Conservation (phyloP, 208 protist species). For the Crithidia brevicula region DNA sequence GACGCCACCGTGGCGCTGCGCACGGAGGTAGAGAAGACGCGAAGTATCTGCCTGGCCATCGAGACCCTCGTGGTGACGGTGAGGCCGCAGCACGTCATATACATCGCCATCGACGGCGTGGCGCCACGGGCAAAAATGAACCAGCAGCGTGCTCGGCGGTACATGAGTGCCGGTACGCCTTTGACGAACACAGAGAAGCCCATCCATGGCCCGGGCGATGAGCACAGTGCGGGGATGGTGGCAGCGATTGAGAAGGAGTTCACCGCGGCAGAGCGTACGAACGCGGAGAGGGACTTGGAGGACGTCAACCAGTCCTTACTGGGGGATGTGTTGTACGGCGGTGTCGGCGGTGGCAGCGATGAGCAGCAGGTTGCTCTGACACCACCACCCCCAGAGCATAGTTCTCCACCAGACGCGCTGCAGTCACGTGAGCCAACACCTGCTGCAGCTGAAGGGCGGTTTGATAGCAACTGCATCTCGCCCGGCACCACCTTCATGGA, state of each 20-base stretch:
- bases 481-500: constrained; percentile 99
- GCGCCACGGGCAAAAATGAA: constrained; percentile 99
- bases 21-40: constrained; percentile 78
- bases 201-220: constrained; percentile 1
- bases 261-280: constrained; percentile 40
- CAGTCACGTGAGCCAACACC: background rate
- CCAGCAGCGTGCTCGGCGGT: constrained; percentile 97
- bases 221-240: constrained; percentile 25
- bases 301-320: constrained; percentile 45
- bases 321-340: constrained; percentile 64
- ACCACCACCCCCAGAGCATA: too few species aligned
- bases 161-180: constrained; percentile 68
- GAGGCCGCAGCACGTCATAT: constrained; percentile 95
- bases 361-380: too few species aligned
- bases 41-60: constrained; percentile 94
- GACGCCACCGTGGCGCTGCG: constrained; percentile 61
- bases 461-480: constrained; percentile 99
- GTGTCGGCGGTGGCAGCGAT: background rate
- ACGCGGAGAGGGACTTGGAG: constrained; percentile 53
- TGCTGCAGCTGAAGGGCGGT: constrained; percentile 41
- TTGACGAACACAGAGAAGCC: constrained; percentile 27
- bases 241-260: constrained; percentile 57
- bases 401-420: too few species aligned
- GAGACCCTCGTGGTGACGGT: constrained; percentile 97
- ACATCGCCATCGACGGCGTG: constrained; percentile 97